Conservation (phyloP, 106 monocot genomes). For the Dactylorhiza incarnata region DNA sequence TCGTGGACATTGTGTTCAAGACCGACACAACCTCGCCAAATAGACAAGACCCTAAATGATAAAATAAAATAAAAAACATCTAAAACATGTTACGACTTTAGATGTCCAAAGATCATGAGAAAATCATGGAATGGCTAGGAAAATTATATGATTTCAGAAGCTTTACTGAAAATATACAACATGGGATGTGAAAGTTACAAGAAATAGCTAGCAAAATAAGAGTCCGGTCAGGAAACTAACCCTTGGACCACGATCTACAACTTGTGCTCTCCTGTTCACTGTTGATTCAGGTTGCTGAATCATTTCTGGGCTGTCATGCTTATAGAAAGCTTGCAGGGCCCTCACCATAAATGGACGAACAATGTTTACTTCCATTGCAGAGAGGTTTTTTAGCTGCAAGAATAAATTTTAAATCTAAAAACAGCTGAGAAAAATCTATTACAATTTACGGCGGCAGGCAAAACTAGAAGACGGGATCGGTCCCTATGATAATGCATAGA, state of each 20-base stretch:
- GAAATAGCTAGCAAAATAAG: neutral
- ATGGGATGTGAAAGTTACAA: neutral
- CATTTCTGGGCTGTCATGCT: slow-evolving; percentile 80
- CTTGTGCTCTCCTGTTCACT: slow-evolving; percentile 36
- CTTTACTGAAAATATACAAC: neutral
- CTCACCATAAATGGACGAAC: slow-evolving; percentile 87
- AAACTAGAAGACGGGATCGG: neutral
- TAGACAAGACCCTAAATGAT: neutral
- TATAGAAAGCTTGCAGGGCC: slow-evolving; percentile 87
- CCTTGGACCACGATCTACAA: slow-evolving; percentile 67
- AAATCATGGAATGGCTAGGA: neutral
- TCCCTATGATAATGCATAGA: neutral
- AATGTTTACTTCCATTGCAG: slow-evolving; percentile 97
- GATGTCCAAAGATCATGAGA: neutral
- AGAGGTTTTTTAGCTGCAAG: slow-evolving; percentile 90
- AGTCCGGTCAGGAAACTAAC: slow-evolving; percentile 33
- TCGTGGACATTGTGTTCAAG: too few relatives aligned
- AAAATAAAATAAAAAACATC: neutral
- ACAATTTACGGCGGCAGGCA: neutral
- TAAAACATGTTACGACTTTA: neutral
- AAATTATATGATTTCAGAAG: neutral
- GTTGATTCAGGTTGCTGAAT: slow-evolving; percentile 50
- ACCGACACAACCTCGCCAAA: too few relatives aligned
- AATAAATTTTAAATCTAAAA: slow-evolving; percentile 1
- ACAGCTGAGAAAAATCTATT: neutral